These are phyloP conservation scores for Backusella macrospora DNA, from an alignment of 192 early-diverging fungal species.

Conservation along the genomic window DNA sequence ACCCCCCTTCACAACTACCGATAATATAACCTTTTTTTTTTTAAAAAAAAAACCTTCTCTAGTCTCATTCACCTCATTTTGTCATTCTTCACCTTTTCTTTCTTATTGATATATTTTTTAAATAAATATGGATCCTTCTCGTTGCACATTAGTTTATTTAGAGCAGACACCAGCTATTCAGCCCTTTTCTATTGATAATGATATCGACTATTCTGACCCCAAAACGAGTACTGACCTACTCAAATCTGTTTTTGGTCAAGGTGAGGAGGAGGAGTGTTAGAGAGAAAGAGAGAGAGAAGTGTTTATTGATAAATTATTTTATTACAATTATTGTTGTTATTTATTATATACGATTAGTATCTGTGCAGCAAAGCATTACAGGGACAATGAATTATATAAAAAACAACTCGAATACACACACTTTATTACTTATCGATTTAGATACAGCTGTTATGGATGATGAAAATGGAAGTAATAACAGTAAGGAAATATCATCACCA, in stretches of 20 bases:
- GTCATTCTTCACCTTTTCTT: too few relatives aligned
- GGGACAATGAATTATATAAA: constrained; percentile 2
- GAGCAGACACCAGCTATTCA: neutral
- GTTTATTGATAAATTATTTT: too few relatives aligned
- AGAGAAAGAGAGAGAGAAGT: too few relatives aligned
- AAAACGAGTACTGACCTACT: neutral
- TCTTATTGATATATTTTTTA: neutral
- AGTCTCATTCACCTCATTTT: too few relatives aligned
- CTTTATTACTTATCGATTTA: constrained; percentile 18
- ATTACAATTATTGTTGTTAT: neutral
- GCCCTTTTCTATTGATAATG: neutral
- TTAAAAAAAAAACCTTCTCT: neutral
- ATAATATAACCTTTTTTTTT: neutral
- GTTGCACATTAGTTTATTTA: neutral
- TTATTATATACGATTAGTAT: neutral
- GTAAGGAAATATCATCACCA: neutral
- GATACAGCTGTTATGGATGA: neutral
- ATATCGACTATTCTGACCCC: neutral
- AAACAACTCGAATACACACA: neutral
- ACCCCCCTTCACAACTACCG: neutral
- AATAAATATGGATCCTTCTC: constrained; percentile 10
- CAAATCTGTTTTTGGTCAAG: constrained; percentile 21
- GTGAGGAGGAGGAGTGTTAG: neutral
- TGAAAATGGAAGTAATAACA: neutral
- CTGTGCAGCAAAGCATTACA: constrained; percentile 9